These are phyloP conservation scores for Marasmius tenuissimus DNA, from an alignment of 1,284 basidiomycete genomes.

Conservation along the genomic window DNA sequence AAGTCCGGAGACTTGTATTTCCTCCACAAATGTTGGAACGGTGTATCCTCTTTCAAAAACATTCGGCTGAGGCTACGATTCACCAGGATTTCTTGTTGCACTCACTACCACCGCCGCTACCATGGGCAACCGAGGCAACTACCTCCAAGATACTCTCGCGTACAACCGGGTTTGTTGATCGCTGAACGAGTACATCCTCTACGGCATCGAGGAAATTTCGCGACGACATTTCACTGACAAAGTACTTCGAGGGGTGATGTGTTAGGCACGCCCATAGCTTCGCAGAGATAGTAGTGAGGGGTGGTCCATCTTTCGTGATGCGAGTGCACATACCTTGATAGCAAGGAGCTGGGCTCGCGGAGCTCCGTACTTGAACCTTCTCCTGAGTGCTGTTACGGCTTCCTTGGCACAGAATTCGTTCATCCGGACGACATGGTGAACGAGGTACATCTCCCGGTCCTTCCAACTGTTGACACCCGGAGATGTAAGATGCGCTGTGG, in stretches of 20 bases:
- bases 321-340: conserved; percentile 54
- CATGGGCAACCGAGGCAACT: conserved; percentile 69
- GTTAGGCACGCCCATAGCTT: conserved; percentile 86
- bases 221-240: conserved; percentile 66
- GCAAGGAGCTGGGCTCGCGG: conserved; percentile 70
- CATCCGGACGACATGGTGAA: conserved; percentile 73
- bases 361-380: conserved; percentile 81
- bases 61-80: too few relatives aligned
- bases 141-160: conserved; percentile 70
- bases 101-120: conserved; percentile 47
- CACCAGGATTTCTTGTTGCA: too few relatives aligned
- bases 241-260: conserved; percentile 64
- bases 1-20: conserved; percentile 68
- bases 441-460: conserved; percentile 75
- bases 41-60: conserved; percentile 42
- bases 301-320: conserved; percentile 3
- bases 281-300: conserved; percentile 2
- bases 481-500: too few relatives aligned
- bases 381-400: conserved; percentile 67
- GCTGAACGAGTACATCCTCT: conserved; percentile 55
- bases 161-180: conserved; percentile 69
- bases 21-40: conserved; percentile 66
- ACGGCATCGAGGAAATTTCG: conserved; percentile 76
- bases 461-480: too few relatives aligned
- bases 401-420: conserved; percentile 72